Conservation (phyloP, 306 rosid species). For the Begonia masoniana region DNA sequence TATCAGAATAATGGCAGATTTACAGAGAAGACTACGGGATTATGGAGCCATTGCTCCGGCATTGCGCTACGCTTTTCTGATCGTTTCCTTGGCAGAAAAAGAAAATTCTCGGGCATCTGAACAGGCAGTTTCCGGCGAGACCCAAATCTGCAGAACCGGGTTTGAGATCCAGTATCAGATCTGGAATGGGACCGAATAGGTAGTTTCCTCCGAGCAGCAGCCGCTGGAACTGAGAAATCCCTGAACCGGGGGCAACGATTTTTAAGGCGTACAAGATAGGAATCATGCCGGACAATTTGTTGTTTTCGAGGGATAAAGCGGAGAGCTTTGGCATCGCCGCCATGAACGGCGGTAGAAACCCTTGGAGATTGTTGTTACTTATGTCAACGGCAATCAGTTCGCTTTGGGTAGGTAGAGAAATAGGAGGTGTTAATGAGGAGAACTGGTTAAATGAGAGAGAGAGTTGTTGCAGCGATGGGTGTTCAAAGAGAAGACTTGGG, state of each 20-base stretch:
- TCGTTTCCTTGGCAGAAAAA: slow-evolving; percentile 7
- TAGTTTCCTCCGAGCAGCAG: slow-evolving; percentile 9
- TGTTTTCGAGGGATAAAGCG: slow-evolving; percentile 9
- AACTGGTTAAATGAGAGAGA: slow-evolving; percentile 10
- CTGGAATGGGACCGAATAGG: slow-evolving; percentile 2
- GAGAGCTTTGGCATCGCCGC: slow-evolving; percentile 10
- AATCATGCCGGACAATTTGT: slow-evolving; percentile 10
- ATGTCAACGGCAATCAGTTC: slow-evolving; percentile 8
- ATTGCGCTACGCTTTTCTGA: background rate
- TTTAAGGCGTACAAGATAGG: slow-evolving; percentile 6
- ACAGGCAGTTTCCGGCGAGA: slow-evolving; percentile 9
- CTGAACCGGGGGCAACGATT: slow-evolving; percentile 3
- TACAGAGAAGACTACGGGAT: no score
- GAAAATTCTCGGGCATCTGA: slow-evolving; percentile 3
- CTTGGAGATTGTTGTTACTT: slow-evolving; percentile 11
- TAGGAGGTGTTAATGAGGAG: background rate
- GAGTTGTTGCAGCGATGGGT: slow-evolving; percentile 23
- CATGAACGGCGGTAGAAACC: slow-evolving; percentile 11
- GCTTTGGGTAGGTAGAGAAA: background rate
- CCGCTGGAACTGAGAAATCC: slow-evolving; percentile 6
- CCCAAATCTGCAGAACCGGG: background rate
- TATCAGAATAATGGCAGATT: no score
- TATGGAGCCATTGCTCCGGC: no score
- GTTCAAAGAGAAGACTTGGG: slow-evolving; percentile 36
- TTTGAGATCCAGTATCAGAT: slow-evolving; percentile 5